These are phyloP conservation scores for Basidiobolus heterosporus DNA, from an alignment of 371 early-diverging fungal genomes.

Conservation along the genomic window DNA sequence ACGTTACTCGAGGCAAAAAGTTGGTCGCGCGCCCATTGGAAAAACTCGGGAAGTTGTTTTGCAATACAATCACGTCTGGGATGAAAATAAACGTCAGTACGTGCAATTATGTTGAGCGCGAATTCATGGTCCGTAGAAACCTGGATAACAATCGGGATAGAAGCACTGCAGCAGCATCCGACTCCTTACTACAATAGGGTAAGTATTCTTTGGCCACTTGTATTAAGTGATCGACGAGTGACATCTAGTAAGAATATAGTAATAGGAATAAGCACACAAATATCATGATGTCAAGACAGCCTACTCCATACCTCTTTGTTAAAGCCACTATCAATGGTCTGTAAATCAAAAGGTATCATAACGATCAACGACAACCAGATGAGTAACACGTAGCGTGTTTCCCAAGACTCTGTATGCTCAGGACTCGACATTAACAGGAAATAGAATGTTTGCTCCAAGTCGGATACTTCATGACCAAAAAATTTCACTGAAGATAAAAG, in stretches of 20 bases:
- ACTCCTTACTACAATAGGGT: slow-evolving; percentile 56
- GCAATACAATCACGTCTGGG: slow-evolving; percentile 12
- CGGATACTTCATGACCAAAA: slow-evolving; percentile 75
- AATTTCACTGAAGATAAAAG: slow-evolving; percentile 41
- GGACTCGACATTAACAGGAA: slow-evolving; percentile 23
- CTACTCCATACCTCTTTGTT: slow-evolving; percentile 7
- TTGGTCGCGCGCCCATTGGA: slow-evolving; percentile 11
- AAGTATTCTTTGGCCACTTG: slow-evolving; percentile 31
- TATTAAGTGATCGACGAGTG: slow-evolving; percentile 31
- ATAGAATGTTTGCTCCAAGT: slow-evolving; percentile 67
- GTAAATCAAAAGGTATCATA: slow-evolving; percentile 87
- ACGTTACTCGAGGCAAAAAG: slow-evolving; percentile 1
- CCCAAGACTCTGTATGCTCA: slow-evolving; percentile 30
- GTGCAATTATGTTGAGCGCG: too few relatives aligned
- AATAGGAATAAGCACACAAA: neutral
- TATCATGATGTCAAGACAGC: neutral
- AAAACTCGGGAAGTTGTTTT: slow-evolving; percentile 13
- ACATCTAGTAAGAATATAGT: slow-evolving; percentile 11
- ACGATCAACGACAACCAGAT: slow-evolving; percentile 77
- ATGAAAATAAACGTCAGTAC: neutral
- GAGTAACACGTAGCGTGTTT: slow-evolving; percentile 53
- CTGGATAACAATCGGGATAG: slow-evolving; percentile 65
- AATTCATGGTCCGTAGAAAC: slow-evolving; percentile 9
- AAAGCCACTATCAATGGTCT: slow-evolving; percentile 52
- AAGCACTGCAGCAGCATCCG: slow-evolving; percentile 68